Evolutionary conservation across 805 yeast genomes (phyloP), one percentile per base, ranked within the genome.

Genomic region (Starmerella tilneyi): DNA sequence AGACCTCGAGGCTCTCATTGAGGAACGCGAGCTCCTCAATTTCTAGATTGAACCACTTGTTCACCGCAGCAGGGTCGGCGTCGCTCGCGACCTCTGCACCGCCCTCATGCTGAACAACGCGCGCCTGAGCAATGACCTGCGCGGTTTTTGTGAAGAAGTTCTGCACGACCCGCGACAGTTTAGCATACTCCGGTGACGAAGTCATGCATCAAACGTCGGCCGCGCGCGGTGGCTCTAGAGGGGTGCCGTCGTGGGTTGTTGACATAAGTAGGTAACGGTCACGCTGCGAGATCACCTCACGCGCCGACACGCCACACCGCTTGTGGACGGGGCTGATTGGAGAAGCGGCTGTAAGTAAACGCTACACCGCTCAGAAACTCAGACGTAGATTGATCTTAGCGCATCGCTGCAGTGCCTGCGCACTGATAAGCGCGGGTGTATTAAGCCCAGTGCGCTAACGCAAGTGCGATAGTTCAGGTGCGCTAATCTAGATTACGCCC

Each of bases 1-100:
- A 84, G 3, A 69, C 64, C 44, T 69, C 65, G 41, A 84, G 63
- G 32, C 78, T 84, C n/a, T 79, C 84, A 30, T 70, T 68, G 41
- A 63, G 58, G 11, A 50, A 50, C 41, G 62, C 68, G 15, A 54
- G 51, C 47, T 67, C 72, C 44, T 63, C 63, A 17, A 63, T 48
- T 45, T 67, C 70, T 9, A 68, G 56, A 43, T 66, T 67, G 56
- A 69, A 68, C 72, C 62, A 61, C 40, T 56, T 60, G 54, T 59
- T 56, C 33, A 45, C 28, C 28, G 40, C 20, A 4, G 30, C 28
- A 5, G 40, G 22, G 30, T 24, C 40, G 30, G 9, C 16, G 19
- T 36, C 40, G 49, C 51, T 57, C 44, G 55, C 55, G 38, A 53
- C 43, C 39, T 51, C 56, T 6, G 56, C 56, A 21, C 40, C 39